Base-by-base conservation (phyloP, 2,329 filamentous ascomycete species). In the Pestalotiopsis sp. region DNA sequence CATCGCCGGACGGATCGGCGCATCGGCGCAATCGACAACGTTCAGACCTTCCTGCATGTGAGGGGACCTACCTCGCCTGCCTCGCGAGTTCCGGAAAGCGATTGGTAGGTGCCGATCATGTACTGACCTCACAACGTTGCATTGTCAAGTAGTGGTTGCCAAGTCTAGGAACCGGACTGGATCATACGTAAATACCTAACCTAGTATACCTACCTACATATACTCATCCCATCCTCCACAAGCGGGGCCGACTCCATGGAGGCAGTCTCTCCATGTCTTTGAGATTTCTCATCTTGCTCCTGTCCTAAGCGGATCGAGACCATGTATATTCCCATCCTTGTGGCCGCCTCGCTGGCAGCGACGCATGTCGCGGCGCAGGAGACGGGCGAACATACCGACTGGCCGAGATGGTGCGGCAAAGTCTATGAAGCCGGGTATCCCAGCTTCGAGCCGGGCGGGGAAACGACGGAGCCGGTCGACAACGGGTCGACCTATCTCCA, bases 401-500 rank as follows among this genome's bases (percentile, higher is more conserved):
- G 63, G 63, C 63, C 63, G 9, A 45, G 63, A 23, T 66, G 68
- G 68, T 69, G 68, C 39, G 68, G 68, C 25, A 69, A 69, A 17
- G 56, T 66, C 3, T 69, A 69, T 36, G 20, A 67, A 23, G 41
- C 64, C 1, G 66, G 66, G 23, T 69, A 0, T 11, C 49, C 31
- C n/a, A 68, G 69, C 25, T 68, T 68, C 4, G 68, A 68, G 12
- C 68, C 66, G 23, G 64, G 64, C 23, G 60, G 62, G 36, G 27
- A 66, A 23, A 39, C 68, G 17, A 36, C 64, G 56, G 20, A 61
- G 61, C 56, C 60, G 38, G 6, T 45, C 66, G 61, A 66, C 25
- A 66, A 31, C 14, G 63, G 66, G 41, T 20, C 68, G 39, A 39
- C 68, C 25, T 31, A 68, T 12, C 31, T 57, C 25, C 23, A 85